phyloP scores from a whole-genome alignment of 345 rosid genomes.

The Eutrema yunnanense region DNA sequence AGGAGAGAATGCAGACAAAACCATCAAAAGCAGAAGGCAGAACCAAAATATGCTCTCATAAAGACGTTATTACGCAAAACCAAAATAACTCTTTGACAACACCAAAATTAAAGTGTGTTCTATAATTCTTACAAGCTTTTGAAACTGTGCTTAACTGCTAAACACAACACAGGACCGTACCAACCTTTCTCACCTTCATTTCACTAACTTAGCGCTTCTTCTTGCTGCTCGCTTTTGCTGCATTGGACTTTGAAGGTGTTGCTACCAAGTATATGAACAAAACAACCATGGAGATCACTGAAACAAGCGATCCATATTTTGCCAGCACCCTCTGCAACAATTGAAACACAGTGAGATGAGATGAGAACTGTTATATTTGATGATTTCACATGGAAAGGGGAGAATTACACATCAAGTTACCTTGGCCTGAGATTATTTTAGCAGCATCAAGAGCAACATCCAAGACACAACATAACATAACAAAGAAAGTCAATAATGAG shows the following conservation, averaged over 20 bases:
- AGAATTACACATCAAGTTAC: conserved; percentile 33
- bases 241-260: conserved; percentile 60
- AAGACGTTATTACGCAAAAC: conserved; percentile 4
- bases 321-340: conserved; percentile 73
- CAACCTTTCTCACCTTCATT: conserved; percentile 1
- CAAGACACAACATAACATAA: conserved; percentile 33
- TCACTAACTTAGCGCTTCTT: conserved; percentile 59
- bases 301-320: conserved; percentile 76
- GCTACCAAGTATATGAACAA: conserved; percentile 62
- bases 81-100: conserved; percentile 23
- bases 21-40: not conserved
- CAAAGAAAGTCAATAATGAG: conserved; percentile 16
- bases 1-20: not conserved
- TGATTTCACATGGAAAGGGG: conserved; percentile 1
- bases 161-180: conserved; percentile 11
- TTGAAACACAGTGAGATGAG: not conserved
- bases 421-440: conserved; percentile 63
- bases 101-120: conserved; percentile 19
- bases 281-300: conserved; percentile 68
- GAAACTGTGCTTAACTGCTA: conserved; percentile 20
- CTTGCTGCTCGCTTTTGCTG: conserved; percentile 73
- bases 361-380: not conserved
- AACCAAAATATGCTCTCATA: not conserved
- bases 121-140: conserved; percentile 17
- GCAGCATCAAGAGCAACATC: conserved; percentile 22